Percentiles rank a stretch among this genome's conserved stretches.
phyloP scores from a whole-genome alignment of 139 green algal species.

The Chlorella sp. region DNA sequence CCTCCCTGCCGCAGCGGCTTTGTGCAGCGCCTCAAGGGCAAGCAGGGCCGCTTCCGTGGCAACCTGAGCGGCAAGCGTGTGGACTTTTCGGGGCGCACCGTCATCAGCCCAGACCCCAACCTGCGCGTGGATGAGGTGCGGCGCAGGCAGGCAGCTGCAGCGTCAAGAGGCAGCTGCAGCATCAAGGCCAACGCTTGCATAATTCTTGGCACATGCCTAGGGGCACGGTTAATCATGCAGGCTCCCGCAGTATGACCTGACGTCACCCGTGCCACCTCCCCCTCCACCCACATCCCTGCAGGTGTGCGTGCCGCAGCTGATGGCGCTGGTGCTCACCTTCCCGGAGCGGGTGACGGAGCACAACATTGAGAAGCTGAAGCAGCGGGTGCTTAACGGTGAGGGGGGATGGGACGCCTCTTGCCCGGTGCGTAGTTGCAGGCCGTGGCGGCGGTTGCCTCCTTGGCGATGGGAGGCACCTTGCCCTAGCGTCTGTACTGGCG shows the following conservation, averaged over 20 bases:
- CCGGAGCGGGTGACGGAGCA: conserved; percentile 89
- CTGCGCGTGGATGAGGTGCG: conserved; percentile 82
- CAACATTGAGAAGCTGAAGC: conserved; percentile 92
- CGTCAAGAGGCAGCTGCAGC: no score
- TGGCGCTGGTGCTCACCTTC: conserved; percentile 95
- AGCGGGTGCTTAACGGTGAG: conserved; percentile 74
- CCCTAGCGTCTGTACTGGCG: not conserved
- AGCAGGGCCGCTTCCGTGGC: conserved; percentile 96
- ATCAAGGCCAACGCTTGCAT: no score
- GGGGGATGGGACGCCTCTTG: not conserved
- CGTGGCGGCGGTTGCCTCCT: not conserved
- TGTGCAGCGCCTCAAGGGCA: conserved; percentile 99
- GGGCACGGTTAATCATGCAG: no score
- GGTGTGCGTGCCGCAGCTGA: conserved; percentile 90
- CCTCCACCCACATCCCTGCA: conserved; percentile 20
- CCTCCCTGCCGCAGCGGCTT: conserved; percentile 76
- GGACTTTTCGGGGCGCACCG: conserved; percentile 96
- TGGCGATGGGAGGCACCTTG: not conserved
- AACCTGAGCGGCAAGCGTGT: conserved; percentile 98
- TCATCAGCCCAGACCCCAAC: conserved; percentile 99
- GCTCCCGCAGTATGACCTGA: no score
- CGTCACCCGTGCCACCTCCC: no score
- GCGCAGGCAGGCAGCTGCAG: no score
- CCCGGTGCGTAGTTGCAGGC: not conserved
- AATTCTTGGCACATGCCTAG: no score